Evolutionary conservation across 176 grass and related monocot genomes (phyloP).

Genomic region (Triticum aestivum): IWGSC_CS_RefSeq_v2.1 NC_057808.1:530134145-530134644

Average conservation of each 20-base stretch:
- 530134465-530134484: neutral
- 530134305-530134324: slow-evolving; percentile 46
- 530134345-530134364: slow-evolving; percentile 76
- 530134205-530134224: neutral
- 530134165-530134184: too few relatives aligned
- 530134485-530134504: slow-evolving; percentile 92
- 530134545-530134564: slow-evolving; percentile 76
- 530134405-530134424: neutral
- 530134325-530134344: slow-evolving; percentile 86
- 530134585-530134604: slow-evolving; percentile 74
- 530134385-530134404: slow-evolving; percentile 53
- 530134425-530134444: neutral
- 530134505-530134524: slow-evolving; percentile 60
- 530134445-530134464: neutral
- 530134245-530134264: slow-evolving; percentile 13
- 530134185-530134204: too few relatives aligned
- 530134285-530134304: neutral
- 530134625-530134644: slow-evolving; percentile 75
- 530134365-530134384: slow-evolving; percentile 78
- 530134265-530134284: neutral
- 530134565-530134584: slow-evolving; percentile 88
- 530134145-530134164: too few relatives aligned
- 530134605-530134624: slow-evolving; percentile 62
- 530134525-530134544: slow-evolving; percentile 68
- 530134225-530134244: slow-evolving; percentile 30